phyloP scores from a whole-genome alignment of 1,139 yeast species.

The Petasospora fabianii region DNA sequence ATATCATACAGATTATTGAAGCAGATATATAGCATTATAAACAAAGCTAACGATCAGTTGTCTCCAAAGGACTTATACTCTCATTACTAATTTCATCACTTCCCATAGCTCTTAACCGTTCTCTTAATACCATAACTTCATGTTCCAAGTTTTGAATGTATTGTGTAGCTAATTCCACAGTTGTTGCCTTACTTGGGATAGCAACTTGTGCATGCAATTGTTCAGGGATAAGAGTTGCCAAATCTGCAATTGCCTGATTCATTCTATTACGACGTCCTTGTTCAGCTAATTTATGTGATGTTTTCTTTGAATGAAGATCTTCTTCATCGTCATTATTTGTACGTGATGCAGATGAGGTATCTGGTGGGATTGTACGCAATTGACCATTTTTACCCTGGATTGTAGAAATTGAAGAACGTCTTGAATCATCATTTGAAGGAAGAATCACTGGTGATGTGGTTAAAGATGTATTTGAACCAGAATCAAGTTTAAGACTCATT shows the following conservation, averaged over 20 bases:
- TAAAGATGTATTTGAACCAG: constrained; percentile 2
- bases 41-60: constrained; percentile 14
- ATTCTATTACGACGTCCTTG: constrained; percentile 93
- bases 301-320: constrained; percentile 43
- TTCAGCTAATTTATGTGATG: constrained; percentile 90
- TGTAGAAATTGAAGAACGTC: constrained; percentile 18
- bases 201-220: constrained; percentile 51
- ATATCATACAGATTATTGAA: no score
- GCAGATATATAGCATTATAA: no score
- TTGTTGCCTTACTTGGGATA: constrained; percentile 86
- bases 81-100: constrained; percentile 23
- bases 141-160: constrained; percentile 54
- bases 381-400: constrained; percentile 1
- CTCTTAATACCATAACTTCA: constrained; percentile 39
- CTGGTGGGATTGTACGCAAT: constrained; percentile 6
- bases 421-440: constrained; percentile 19
- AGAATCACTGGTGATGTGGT: constrained; percentile 20
- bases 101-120: constrained; percentile 14
- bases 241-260: constrained; percentile 78
- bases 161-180: constrained; percentile 82
- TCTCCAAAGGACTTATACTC: constrained; percentile 26
- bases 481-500: constrained; percentile 34
- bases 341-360: constrained; percentile 11
- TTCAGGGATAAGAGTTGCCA: constrained; percentile 66
- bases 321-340: constrained; percentile 21